Evolutionary conservation across 176 grass and related monocot species (phyloP).

Genomic region (Puya raimondii): DNA sequence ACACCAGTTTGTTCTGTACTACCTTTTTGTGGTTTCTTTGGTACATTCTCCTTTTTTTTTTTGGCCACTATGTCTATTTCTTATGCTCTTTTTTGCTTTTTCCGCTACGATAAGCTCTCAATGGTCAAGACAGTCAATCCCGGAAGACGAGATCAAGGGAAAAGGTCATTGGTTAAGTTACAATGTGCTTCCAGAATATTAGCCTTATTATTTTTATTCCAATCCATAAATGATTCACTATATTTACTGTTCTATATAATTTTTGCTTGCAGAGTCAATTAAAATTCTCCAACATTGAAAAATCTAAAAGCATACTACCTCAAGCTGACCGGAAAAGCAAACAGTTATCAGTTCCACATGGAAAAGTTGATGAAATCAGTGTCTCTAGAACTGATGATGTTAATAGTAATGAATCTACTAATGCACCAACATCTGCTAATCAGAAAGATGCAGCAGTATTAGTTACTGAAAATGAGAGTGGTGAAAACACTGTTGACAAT

Average conservation of each 20-base stretch:
- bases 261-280: conserved; percentile 32
- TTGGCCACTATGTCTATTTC: conserved; percentile 5
- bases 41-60: conserved; percentile 19
- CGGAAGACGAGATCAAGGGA: conserved; percentile 64
- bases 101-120: conserved; percentile 25
- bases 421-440: conserved; percentile 27
- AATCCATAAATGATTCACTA: background rate
- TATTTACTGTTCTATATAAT: conserved; percentile 18
- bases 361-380: conserved; percentile 48
- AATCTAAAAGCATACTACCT: conserved; percentile 19
- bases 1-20: background rate
- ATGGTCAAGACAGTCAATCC: conserved; percentile 41
- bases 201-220: conserved; percentile 3
- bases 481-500: conserved; percentile 23
- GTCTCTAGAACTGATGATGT: conserved; percentile 22
- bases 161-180: conserved; percentile 43
- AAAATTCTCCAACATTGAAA: conserved; percentile 42
- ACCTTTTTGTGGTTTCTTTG: conserved; percentile 3
- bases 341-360: conserved; percentile 29
- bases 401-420: conserved; percentile 34
- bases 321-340: conserved; percentile 50
- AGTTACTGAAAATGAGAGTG: conserved; percentile 27
- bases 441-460: conserved; percentile 8
- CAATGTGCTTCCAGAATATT: conserved; percentile 11
- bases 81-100: conserved; percentile 23